A percentile compares a stretch with the other conserved stretches of the same genome.
These are phyloP conservation scores for Paxillus involutus DNA, from an alignment of 768 basidiomycete genomes.

Conservation along the genomic window DNA sequence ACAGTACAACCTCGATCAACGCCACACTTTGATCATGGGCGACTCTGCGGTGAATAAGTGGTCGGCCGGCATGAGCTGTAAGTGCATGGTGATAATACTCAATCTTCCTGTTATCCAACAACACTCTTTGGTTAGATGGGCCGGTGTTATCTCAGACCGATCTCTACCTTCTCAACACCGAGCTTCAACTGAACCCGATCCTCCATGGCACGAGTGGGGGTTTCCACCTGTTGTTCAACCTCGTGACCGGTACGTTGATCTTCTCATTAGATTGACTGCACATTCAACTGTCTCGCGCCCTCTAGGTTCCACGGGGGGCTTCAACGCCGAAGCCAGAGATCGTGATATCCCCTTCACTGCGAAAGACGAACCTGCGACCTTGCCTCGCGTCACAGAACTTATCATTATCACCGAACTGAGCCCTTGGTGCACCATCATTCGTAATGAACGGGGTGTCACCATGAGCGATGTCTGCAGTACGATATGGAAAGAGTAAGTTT, in stretches of 20 bases:
- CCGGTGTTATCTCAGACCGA: constrained; percentile 80
- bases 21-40: constrained; percentile 19
- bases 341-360: constrained; percentile 52
- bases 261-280: background rate
- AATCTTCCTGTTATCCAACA: background rate
- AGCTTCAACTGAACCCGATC: constrained; percentile 74
- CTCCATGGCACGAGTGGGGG: constrained; percentile 45
- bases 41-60: constrained; percentile 33
- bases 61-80: constrained; percentile 37
- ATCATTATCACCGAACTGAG: constrained; percentile 58
- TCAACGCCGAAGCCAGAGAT: constrained; percentile 58
- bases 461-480: constrained; percentile 69
- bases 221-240: constrained; percentile 72
- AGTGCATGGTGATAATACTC: constrained; percentile 10
- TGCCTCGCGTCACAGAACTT: constrained; percentile 62
- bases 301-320: constrained; percentile 60
- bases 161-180: constrained; percentile 71
- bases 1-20: background rate
- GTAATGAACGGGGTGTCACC: constrained; percentile 73
- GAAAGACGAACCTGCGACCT: constrained; percentile 66
- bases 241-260: constrained; percentile 54
- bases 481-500: constrained; percentile 75
- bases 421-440: constrained; percentile 80
- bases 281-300: background rate
- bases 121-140: constrained; percentile 50